Evolutionary conservation across 2,329 filamentous ascomycete species (phyloP).

Genomic region (Aspergillus japonicus): DNA sequence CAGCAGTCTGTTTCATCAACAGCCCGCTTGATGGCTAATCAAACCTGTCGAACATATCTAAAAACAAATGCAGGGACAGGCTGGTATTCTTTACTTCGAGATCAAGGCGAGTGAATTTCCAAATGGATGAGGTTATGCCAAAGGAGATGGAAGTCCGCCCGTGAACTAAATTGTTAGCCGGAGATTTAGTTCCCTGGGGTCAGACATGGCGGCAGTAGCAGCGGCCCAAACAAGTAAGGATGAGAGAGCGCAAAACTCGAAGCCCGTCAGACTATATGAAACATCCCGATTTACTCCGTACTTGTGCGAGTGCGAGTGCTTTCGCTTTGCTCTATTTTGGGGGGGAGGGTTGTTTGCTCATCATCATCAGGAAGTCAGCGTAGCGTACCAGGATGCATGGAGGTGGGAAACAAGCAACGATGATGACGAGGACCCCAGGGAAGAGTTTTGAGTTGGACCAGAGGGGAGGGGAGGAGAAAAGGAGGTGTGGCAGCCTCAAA

Average conservation of each 20-base stretch:
- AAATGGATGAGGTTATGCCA: not conserved
- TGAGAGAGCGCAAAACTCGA: conserved; percentile 7
- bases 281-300: not conserved
- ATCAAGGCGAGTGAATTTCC: not conserved
- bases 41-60: no score
- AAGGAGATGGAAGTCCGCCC: conserved; percentile 13
- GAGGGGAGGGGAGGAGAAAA: not conserved
- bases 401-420: not conserved
- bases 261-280: not conserved
- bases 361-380: not conserved
- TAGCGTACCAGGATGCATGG: not conserved
- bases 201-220: conserved; percentile 14
- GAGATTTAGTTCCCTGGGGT: conserved; percentile 18
- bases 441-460: not conserved
- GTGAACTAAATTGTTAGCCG: conserved; percentile 19
- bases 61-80: not conserved
- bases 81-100: not conserved
- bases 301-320: not conserved
- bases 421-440: not conserved
- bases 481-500: conserved; percentile 7
- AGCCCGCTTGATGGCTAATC: no score
- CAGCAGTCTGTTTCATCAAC: not conserved
- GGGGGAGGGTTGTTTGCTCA: not conserved
- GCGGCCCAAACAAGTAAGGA: conserved; percentile 21
- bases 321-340: not conserved